Percentiles rank a stretch among this genome's conserved stretches.
Conservation (phyloP, 2,329 filamentous ascomycete species). For the Epichloe glyceriae region DNA sequence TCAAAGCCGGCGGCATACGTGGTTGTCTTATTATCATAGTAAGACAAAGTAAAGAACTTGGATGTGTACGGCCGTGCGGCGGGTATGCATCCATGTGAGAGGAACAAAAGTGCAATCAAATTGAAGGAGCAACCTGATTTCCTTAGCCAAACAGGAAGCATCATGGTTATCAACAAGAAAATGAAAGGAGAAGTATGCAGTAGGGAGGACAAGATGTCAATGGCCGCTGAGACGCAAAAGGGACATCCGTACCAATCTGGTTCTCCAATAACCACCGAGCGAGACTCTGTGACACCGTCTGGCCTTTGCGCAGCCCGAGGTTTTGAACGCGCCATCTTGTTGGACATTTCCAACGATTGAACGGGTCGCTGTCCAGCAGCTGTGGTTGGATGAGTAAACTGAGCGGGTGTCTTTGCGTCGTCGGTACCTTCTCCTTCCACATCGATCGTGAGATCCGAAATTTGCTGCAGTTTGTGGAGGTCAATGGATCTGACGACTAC, state of each 20-base stretch:
- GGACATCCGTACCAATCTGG: not conserved
- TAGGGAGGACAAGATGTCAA: not conserved
- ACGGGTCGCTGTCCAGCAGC: too few species aligned
- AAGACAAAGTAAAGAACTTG: constrained; percentile 79
- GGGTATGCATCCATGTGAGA: constrained; percentile 72
- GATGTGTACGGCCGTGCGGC: constrained; percentile 61
- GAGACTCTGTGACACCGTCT: not conserved
- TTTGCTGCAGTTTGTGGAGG: too few species aligned
- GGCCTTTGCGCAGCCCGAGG: not conserved
- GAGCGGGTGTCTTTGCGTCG: too few species aligned
- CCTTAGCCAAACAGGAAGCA: not conserved
- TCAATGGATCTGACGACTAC: too few species aligned
- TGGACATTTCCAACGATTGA: not conserved
- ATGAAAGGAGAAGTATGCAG: not conserved
- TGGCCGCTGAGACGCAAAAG: not conserved
- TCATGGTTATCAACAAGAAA: not conserved
- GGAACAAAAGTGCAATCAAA: constrained; percentile 65
- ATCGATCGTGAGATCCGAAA: too few species aligned
- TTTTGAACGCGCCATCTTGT: not conserved
- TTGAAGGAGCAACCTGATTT: not conserved
- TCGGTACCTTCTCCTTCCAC: too few species aligned
- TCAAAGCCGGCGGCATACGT: constrained; percentile 65
- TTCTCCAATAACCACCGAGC: not conserved
- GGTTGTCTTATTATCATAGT: constrained; percentile 57
- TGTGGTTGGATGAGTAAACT: too few species aligned